These are phyloP conservation scores for Penicillium sp. DNA, from an alignment of 2,329 filamentous ascomycete genomes.

Conservation along the genomic window DNA sequence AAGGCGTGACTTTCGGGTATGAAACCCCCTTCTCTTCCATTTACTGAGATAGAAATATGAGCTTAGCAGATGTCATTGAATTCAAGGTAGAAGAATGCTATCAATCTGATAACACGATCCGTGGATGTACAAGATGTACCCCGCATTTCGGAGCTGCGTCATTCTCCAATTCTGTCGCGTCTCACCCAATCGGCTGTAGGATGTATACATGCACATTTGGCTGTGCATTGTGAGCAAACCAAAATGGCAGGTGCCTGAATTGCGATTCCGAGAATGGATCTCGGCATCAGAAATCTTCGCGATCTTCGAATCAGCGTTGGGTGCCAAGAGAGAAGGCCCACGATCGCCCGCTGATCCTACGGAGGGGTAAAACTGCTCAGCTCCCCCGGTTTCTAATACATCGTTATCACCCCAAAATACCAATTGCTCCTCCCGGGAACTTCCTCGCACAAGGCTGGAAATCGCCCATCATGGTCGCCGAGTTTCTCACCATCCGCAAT, in stretches of 20 bases:
- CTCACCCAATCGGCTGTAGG: not conserved
- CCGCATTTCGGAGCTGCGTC: not conserved
- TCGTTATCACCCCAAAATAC: not conserved
- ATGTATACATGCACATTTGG: not conserved
- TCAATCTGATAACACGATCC: no score
- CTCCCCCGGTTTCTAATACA: not conserved
- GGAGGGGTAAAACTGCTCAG: conserved; percentile 14
- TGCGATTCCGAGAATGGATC: not conserved
- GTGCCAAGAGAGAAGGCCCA: conserved; percentile 14
- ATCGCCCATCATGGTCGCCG: conserved; percentile 36
- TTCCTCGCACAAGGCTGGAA: not conserved
- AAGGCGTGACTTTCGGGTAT: no score
- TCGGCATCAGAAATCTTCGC: conserved; percentile 2
- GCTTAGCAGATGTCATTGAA: no score
- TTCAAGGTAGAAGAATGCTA: no score
- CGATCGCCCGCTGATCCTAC: conserved; percentile 18
- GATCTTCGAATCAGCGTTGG: conserved; percentile 18
- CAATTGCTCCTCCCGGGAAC: not conserved
- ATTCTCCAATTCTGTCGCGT: not conserved
- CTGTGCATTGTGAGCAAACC: not conserved
- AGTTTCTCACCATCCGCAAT: conserved; percentile 73
- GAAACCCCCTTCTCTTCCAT: no score
- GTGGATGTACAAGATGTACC: no score
- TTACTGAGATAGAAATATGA: no score
- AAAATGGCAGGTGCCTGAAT: not conserved